Conservation (phyloP, 768 basidiomycete genomes). For the Tephrocybe sp. region DNA sequence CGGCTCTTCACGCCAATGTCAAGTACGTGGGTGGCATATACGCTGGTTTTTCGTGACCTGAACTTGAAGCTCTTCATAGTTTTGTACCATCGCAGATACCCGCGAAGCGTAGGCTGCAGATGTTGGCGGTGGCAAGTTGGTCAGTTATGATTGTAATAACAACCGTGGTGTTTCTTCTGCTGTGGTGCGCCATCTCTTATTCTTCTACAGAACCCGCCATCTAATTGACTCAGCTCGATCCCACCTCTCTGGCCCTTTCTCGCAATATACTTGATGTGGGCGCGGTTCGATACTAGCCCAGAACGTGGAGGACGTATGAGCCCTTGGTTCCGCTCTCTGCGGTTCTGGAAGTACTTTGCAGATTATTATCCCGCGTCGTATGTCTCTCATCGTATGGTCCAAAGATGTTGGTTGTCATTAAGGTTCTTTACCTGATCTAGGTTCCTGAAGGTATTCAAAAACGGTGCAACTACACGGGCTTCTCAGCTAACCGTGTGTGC, state of each 20-base stretch:
- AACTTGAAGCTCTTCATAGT: conserved; percentile 30
- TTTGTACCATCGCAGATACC: conserved; percentile 89
- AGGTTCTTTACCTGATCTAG: conserved; percentile 22
- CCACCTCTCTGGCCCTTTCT: conserved; percentile 88
- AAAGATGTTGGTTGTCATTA: conserved; percentile 21
- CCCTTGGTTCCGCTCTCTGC: conserved; percentile 66
- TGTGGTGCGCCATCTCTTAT: conserved; percentile 60
- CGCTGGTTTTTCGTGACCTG: not conserved
- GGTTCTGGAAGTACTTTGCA: conserved; percentile 88
- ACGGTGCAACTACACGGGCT: no score
- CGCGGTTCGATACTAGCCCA: conserved; percentile 73
- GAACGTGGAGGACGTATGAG: conserved; percentile 69
- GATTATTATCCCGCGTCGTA: conserved; percentile 90
- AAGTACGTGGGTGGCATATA: conserved; percentile 45
- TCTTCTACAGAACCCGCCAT: not conserved
- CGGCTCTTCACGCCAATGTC: conserved; percentile 68
- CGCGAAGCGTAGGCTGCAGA: conserved; percentile 82
- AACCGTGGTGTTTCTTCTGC: conserved; percentile 66
- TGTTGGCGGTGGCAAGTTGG: conserved; percentile 85
- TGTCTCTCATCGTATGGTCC: conserved; percentile 32
- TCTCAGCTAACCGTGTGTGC: no score
- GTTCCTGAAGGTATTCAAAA: conserved; percentile 45
- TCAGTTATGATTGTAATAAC: conserved; percentile 75
- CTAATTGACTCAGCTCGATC: conserved; percentile 57
- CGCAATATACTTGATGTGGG: conserved; percentile 76